Conservation (phyloP, 192 early-diverging fungal species). For the Coemansia sp. region DNA sequence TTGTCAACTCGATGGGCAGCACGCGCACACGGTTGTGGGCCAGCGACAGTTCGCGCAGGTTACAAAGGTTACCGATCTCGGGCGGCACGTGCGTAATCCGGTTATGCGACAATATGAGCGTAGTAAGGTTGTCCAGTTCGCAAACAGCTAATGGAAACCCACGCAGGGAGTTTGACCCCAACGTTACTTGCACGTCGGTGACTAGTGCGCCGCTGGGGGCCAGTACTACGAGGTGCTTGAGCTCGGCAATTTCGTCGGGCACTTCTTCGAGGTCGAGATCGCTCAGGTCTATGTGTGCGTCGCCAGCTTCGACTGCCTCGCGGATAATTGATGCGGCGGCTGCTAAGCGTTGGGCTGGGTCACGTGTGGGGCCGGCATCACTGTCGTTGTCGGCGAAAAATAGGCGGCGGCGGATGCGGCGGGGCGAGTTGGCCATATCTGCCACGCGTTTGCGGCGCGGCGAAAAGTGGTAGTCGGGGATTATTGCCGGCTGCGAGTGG, state of each 20-base stretch:
- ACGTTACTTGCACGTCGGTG: conserved; percentile 38
- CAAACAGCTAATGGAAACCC: conserved; percentile 43
- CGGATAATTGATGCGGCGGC: conserved; percentile 44
- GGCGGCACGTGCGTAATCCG: conserved; percentile 45
- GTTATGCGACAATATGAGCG: conserved; percentile 52
- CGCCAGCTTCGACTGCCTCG: conserved; percentile 47
- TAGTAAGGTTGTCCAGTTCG: conserved; percentile 54
- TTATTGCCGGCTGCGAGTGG: conserved; percentile 25
- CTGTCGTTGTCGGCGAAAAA: conserved; percentile 50
- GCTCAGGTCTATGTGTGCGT: conserved; percentile 52
- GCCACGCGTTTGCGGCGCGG: conserved; percentile 14
- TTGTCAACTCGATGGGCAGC: conserved; percentile 42
- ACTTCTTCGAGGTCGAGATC: conserved; percentile 45
- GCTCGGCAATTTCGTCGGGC: conserved; percentile 52
- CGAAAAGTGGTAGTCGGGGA: not conserved
- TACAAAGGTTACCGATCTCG: conserved; percentile 45
- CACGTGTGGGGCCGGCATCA: conserved; percentile 22
- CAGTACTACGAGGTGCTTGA: conserved; percentile 51
- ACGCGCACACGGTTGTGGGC: conserved; percentile 38
- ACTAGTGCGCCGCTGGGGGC: conserved; percentile 39
- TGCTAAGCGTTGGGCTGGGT: not conserved
- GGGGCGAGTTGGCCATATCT: conserved; percentile 29
- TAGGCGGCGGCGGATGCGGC: conserved; percentile 46
- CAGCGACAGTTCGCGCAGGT: conserved; percentile 50
- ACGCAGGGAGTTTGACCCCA: conserved; percentile 33